phyloP scores from a whole-genome alignment of 306 rosid species.

The Quercus robur region DNA sequence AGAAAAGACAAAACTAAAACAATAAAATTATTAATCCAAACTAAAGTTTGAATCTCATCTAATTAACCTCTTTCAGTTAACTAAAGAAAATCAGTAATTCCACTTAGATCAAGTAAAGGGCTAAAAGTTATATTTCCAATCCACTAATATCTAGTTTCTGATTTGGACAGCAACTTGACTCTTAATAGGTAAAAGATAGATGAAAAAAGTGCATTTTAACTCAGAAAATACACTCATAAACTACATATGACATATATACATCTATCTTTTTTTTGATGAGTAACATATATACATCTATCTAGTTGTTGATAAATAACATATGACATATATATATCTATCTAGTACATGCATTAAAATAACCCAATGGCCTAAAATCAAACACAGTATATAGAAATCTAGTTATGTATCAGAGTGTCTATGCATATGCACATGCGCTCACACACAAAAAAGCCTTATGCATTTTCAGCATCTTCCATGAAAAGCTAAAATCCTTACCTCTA shows the following conservation, averaged over 20 bases:
- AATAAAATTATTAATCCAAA: too few species aligned
- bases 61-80: too few species aligned
- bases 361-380: background rate
- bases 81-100: too few species aligned
- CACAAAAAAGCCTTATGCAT: background rate
- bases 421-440: too few species aligned
- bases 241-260: background rate
- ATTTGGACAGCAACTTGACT: background rate
- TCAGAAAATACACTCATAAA: background rate
- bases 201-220: background rate
- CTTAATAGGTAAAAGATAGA: background rate
- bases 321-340: background rate
- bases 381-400: background rate
- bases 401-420: too few species aligned
- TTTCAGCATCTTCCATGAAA: constrained; percentile 3
- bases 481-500: constrained; percentile 60
- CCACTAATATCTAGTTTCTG: too few species aligned
- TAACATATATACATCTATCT: background rate
- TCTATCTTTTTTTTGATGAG: background rate
- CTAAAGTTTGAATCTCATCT: too few species aligned
- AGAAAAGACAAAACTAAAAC: too few species aligned
- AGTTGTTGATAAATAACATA: background rate
- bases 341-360: background rate
- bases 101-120: too few species aligned
- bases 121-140: too few species aligned